Conservation (phyloP, 768 basidiomycete genomes). For the Pleurotus eryngii region DNA sequence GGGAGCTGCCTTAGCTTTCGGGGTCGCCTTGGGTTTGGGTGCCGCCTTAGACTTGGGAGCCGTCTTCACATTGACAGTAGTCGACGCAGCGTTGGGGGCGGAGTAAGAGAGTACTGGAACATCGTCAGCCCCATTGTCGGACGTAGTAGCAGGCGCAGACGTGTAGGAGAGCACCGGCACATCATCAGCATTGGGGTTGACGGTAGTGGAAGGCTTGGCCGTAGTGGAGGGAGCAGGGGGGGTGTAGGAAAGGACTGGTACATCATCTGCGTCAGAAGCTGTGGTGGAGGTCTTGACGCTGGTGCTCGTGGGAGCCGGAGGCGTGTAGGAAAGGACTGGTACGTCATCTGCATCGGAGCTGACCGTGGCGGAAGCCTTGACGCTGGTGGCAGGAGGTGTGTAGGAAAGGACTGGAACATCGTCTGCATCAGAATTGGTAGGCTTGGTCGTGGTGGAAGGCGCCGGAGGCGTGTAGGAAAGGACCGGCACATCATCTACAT, state of each 20-base stretch:
- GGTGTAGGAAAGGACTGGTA: background rate
- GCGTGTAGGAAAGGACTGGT: background rate
- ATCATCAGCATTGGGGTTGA: background rate
- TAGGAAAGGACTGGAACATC: constrained; percentile 2
- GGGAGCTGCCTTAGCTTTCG: no score
- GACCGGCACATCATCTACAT: background rate
- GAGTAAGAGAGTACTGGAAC: background rate
- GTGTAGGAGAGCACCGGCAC: background rate
- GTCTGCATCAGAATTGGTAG: background rate
- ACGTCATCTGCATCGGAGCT: background rate
- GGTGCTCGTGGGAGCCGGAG: background rate
- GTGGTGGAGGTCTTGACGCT: no score
- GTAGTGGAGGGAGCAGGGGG: background rate
- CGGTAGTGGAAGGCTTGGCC: background rate
- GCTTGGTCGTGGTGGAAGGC: background rate
- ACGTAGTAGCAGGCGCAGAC: background rate
- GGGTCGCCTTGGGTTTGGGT: no score
- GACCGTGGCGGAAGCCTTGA: background rate
- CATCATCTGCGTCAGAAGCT: no score
- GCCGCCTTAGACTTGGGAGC: no score
- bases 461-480: background rate
- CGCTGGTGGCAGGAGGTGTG: background rate
- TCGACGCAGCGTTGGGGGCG: background rate
- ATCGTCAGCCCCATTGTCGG: no score
- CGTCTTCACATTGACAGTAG: background rate